phyloP scores from a whole-genome alignment of 2,329 filamentous ascomycete species.

The Capronia americana region DNA sequence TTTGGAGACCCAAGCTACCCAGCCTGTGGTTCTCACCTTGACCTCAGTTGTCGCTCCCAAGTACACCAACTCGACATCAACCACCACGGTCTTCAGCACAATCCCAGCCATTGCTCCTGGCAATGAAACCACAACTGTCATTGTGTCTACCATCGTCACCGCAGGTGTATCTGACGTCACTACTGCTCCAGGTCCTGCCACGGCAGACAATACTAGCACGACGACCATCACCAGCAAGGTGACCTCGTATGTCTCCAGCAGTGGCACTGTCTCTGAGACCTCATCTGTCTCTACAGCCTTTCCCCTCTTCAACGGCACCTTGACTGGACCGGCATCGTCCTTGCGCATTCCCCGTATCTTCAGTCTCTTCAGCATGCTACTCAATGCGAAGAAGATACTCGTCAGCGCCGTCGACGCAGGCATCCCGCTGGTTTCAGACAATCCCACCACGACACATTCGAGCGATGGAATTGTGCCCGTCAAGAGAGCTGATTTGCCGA shows the following conservation, averaged over 20 bases:
- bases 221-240: background rate
- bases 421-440: no score
- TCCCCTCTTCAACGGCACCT: background rate
- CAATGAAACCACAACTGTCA: background rate
- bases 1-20: background rate
- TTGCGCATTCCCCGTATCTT: conserved; percentile 9
- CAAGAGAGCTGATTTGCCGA: background rate
- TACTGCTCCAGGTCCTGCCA: background rate
- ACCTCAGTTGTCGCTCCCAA: background rate
- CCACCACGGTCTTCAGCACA: conserved; percentile 6
- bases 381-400: background rate
- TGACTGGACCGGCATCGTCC: conserved; percentile 14
- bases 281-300: background rate
- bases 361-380: conserved; percentile 8
- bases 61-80: conserved; percentile 4
- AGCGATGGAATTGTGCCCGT: background rate
- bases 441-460: background rate
- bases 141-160: background rate
- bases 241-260: background rate
- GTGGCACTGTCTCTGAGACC: background rate
- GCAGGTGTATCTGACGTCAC: background rate
- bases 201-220: background rate
- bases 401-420: background rate
- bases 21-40: background rate
- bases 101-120: background rate